Conservation (phyloP, 345 rosid genomes). For the Erucastrum elatum region DNA sequence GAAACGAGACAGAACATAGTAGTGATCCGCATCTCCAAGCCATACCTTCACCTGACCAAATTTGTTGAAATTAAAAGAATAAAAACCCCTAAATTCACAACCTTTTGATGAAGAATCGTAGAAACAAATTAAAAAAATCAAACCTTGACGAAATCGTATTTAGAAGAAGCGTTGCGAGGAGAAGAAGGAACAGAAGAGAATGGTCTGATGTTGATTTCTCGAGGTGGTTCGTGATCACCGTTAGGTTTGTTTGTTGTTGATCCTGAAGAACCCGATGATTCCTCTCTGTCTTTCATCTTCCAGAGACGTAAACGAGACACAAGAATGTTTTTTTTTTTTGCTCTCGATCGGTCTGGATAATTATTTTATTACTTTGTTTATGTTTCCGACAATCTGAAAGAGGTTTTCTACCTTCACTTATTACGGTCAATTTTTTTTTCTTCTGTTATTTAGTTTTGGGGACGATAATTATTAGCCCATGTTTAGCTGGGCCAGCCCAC, state of each 20-base stretch:
- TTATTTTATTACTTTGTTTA: neutral
- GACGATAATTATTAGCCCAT: constrained; percentile 6
- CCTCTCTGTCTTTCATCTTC: constrained; percentile 33
- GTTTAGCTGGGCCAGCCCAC: constrained; percentile 7
- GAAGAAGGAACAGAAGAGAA: constrained; percentile 51
- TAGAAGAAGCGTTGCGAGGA: constrained; percentile 73
- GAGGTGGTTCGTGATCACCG: constrained; percentile 41
- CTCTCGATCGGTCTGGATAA: neutral
- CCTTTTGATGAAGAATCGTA: neutral
- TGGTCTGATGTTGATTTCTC: constrained; percentile 36
- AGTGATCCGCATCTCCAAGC: constrained; percentile 97
- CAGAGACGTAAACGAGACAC: neutral
- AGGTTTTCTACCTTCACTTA: neutral
- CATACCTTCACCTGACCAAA: constrained; percentile 81
- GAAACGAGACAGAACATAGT: constrained; percentile 91
- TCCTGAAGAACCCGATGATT: constrained; percentile 34
- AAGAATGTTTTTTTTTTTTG: neutral
- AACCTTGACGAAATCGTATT: constrained; percentile 86
- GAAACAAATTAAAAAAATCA: neutral
- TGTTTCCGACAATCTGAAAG: constrained; percentile 28
- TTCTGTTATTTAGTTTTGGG: neutral
- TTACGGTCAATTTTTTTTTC: neutral
- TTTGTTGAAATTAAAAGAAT: neutral
- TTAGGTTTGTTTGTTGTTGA: constrained; percentile 12
- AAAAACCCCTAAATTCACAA: neutral